Base-by-base conservation (phyloP, 2,329 filamentous ascomycete genomes). In the Pseudohalonectria lignicola region DNA sequence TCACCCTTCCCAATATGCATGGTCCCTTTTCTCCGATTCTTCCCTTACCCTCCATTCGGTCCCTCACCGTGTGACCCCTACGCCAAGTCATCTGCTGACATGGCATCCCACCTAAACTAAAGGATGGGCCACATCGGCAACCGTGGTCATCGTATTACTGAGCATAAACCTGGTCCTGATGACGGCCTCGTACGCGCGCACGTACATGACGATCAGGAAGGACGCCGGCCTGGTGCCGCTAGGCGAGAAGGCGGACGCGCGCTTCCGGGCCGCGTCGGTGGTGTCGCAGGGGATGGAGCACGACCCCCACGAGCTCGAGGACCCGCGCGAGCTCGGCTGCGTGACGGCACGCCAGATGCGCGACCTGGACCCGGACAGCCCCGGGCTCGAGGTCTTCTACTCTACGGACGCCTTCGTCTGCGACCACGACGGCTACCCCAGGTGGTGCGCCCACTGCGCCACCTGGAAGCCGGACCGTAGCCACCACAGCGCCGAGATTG, bases 381-480 rank as follows among this genome's bases (percentile, higher is more conserved):
- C 77, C 10, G 80, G 81, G 0, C 64, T 88, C 36, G 82, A 88
- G 48, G 60, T 66, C 4, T 94, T 93, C 53, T 93, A 92, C 53
- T 80, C 72, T 45, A 85, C 82, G 53, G 80, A 94, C 47, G 74
- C 85, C 2, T 96, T 93, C 54, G 71, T 86, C 2, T 95, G 86
- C 59, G 82, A 93, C 50, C 65, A 69, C 11, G 83, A 92, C 49
- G 92, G 92, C 0, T 69, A 80, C n/a, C 90, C 90, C 0, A 74
- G 77, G 23, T 96, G 86, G 78, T 98, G 90, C 60, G 79, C 79
- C 4, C 73, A 76, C 37, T 98, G 90, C 55, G 74, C 74, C 40
- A 85, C 82, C 46, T 94, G 84, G 76, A 96, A 95, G 57, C 79
- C 83, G 1, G 90, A 95, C 52, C 74, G 90, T 4, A 74, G 82